These are phyloP conservation scores for Fusarium sublunatum DNA, from an alignment of 2,329 filamentous ascomycete genomes.

Conservation along the genomic window DNA sequence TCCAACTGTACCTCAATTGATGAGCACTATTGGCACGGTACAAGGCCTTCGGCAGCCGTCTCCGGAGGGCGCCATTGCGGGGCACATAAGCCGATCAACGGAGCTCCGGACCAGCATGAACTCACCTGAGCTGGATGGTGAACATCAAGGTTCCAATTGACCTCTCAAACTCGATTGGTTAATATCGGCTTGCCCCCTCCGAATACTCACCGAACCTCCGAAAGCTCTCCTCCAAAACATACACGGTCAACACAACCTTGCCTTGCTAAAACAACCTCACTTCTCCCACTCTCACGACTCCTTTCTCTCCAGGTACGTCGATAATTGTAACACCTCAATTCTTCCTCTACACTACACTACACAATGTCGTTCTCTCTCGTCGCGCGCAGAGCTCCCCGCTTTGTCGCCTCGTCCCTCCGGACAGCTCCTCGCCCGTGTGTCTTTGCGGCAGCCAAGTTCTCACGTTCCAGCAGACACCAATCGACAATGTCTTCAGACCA, in stretches of 20 bases:
- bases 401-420: constrained; percentile 34
- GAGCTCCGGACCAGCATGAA: constrained; percentile 26
- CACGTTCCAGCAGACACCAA: constrained; percentile 48
- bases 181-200: constrained; percentile 26
- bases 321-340: constrained; percentile 1
- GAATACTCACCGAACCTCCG: constrained; percentile 28
- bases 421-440: constrained; percentile 27
- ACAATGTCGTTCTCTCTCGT: constrained; percentile 41
- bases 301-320: constrained; percentile 33
- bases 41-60: constrained; percentile 14
- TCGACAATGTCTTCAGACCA: constrained; percentile 62
- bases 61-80: constrained; percentile 39
- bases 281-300: constrained; percentile 8
- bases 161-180: constrained; percentile 12
- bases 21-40: no score
- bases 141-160: constrained; percentile 5
- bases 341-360: constrained; percentile 9
- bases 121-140: neutral
- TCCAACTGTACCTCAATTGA: no score
- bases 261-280: constrained; percentile 12
- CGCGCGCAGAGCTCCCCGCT: constrained; percentile 41
- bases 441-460: constrained; percentile 45
- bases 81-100: constrained; percentile 41
- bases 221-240: constrained; percentile 25
- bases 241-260: constrained; percentile 21